A percentile compares a stretch with the other conserved stretches of the same genome.
Evolutionary conservation across 176 grass and related monocot species (phyloP).

Genomic region (Poa pratensis): DNA sequence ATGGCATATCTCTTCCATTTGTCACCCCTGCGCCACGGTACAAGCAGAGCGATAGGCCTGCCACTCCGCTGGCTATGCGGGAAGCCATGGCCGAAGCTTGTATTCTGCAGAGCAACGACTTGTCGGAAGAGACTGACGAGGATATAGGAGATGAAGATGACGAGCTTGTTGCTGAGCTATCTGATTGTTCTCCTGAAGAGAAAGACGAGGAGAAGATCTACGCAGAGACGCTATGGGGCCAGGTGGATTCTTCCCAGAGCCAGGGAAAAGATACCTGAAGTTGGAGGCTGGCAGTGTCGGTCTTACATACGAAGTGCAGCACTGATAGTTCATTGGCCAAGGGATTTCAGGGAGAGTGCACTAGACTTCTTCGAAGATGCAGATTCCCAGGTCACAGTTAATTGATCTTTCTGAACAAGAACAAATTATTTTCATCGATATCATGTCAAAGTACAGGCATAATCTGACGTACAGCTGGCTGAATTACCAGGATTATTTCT

Average conservation of each 20-base stretch:
- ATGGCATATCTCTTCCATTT: conserved; percentile 65
- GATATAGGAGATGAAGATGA: conserved; percentile 66
- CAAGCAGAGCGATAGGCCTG: conserved; percentile 62
- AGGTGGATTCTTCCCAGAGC: conserved; percentile 67
- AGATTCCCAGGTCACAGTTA: background rate
- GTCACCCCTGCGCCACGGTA: conserved; percentile 71
- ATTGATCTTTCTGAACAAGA: conserved; percentile 27
- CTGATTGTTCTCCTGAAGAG: conserved; percentile 55
- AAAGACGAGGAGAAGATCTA: conserved; percentile 78
- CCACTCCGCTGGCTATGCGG: conserved; percentile 72
- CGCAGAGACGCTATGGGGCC: conserved; percentile 72
- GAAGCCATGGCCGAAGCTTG: conserved; percentile 59
- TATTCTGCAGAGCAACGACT: conserved; percentile 36
- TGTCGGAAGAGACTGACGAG: conserved; percentile 57
- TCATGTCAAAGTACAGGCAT: conserved; percentile 16
- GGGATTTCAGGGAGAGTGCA: background rate
- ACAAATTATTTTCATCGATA: background rate
- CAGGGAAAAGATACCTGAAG: conserved; percentile 34
- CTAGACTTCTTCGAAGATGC: conserved; percentile 13
- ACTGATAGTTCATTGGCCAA: background rate
- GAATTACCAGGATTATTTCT: conserved; percentile 5
- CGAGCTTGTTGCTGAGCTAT: conserved; percentile 55
- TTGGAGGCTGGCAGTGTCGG: background rate
- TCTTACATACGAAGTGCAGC: background rate
- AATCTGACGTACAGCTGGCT: background rate